Conservation (phyloP, 2,329 filamentous ascomycete species). For the Aspergillaceae sp. region DNA sequence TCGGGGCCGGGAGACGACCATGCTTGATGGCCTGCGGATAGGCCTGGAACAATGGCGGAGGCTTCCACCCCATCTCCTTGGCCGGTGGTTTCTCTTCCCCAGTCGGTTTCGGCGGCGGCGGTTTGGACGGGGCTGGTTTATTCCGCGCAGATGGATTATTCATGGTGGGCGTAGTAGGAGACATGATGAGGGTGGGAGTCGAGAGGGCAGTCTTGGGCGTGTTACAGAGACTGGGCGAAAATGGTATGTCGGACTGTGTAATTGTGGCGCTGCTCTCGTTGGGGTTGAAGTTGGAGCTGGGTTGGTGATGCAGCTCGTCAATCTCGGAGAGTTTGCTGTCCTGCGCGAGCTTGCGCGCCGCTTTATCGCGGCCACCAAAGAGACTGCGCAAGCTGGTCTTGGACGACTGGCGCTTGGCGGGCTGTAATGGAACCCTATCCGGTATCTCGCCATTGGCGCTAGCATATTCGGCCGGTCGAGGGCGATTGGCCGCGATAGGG, state of each 20-base stretch:
- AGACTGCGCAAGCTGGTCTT: constrained; percentile 30
- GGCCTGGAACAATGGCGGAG: constrained; percentile 75
- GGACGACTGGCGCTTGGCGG: constrained; percentile 27
- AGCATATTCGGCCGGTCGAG: constrained; percentile 24
- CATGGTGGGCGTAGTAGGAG: constrained; percentile 12
- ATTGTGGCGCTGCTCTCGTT: not conserved
- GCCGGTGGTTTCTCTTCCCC: constrained; percentile 15
- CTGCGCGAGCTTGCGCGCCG: constrained; percentile 17
- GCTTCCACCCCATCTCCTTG: constrained; percentile 46
- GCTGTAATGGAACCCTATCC: constrained; percentile 25
- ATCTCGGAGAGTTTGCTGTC: constrained; percentile 26
- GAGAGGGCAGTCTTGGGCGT: constrained; percentile 21
- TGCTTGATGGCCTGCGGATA: constrained; percentile 77
- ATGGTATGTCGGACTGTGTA: constrained; percentile 9
- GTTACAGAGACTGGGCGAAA: constrained; percentile 18
- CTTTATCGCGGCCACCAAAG: constrained; percentile 28
- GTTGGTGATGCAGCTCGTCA: constrained; percentile 16
- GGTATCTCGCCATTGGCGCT: constrained; percentile 16
- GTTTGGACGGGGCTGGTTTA: not conserved
- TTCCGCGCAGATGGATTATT: constrained; percentile 2
- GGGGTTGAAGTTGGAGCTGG: not conserved
- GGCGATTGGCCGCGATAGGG: constrained; percentile 17
- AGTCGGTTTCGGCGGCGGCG: constrained; percentile 10
- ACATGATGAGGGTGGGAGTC: constrained; percentile 15
- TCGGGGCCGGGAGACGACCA: constrained; percentile 59